Evolutionary conservation across 495 filamentous ascomycete species (phyloP).

Genomic region (Podospora conica): DNA sequence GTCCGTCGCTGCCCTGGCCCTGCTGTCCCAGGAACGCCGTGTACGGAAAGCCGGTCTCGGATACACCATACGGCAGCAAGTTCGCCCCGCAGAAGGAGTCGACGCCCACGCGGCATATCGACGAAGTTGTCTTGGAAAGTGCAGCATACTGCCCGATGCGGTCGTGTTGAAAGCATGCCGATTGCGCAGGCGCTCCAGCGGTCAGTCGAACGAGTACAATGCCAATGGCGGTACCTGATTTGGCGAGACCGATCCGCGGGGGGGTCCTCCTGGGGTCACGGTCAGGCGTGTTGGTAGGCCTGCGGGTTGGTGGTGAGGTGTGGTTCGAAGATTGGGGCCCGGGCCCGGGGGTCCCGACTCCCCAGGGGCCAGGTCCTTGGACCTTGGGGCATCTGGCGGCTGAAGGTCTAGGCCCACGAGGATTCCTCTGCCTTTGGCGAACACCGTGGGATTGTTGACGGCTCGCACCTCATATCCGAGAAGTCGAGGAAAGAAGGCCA

Average conservation of each 20-base stretch:
- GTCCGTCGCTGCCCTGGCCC: neutral
- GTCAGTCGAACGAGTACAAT: neutral
- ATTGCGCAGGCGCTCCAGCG: neutral
- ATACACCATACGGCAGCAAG: neutral
- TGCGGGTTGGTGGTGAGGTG: too few relatives aligned
- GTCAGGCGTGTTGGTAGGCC: too few relatives aligned
- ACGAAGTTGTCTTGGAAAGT: neutral
- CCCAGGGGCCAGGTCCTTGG: too few relatives aligned
- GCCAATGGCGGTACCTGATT: neutral
- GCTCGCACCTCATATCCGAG: neutral
- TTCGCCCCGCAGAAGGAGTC: neutral
- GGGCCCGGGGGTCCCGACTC: too few relatives aligned
- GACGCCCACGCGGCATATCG: neutral
- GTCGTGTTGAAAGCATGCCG: neutral
- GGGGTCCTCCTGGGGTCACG: too few relatives aligned
- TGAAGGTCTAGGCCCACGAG: neutral
- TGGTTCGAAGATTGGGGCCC: neutral
- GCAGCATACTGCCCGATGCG: neutral
- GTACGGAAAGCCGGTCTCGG: neutral
- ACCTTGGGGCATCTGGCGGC: neutral
- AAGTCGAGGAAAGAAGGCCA: neutral
- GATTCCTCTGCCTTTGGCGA: neutral
- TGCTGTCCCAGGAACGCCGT: neutral
- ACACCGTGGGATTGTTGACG: neutral
- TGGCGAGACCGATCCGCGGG: neutral